Base-by-base conservation (phyloP, 768 basidiomycete genomes). In the Paxillus rubicundulus region DNA sequence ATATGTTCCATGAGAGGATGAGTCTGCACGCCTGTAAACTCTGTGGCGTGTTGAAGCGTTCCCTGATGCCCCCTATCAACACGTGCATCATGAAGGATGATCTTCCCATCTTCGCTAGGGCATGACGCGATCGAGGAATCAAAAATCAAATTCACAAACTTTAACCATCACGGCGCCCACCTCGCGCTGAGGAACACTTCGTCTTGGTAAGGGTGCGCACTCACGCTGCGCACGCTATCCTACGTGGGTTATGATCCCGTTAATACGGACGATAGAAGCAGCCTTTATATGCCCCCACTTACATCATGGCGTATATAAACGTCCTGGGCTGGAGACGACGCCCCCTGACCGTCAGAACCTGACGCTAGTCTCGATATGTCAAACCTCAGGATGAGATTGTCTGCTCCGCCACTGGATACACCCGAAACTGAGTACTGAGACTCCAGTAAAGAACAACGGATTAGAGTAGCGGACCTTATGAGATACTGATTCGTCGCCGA, bases 141-240 rank as follows among this genome's bases (percentile, higher is more conserved):
- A 56, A 50, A 57, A 47, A 47, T 34, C 52, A 58, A 51, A 61
- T 50, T 52, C 39, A 41, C 40, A 47, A 56, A 49, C 42, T 34
- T 56, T 48, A 38, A 47, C 53, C 21, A 49, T 49, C 62, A 54
- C 53, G 40, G 34, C 24, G 58, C 70, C 47, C 61, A 84, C 88
- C 86, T 81, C n/a, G 80, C 86, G 56, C 81, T 87, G 54, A 91
- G 60, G 55, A 86, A 84, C 1, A 89, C 54, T 20, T 87, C 82
- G 24, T 91, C 88, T 38, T 82, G 77, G 34, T 69, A 68, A n/a
- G 86, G 80, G 62, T 89, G 87, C 38, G 83, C 81, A 7, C 84
- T 74, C 39, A 91, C 71, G 16, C 72, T 78, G 41, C 88, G 81
- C 50, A 91, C 78, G 55, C 74, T 84, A 10, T 81, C 84, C 89